Conservation (phyloP, 768 basidiomycete species). For the Cubamyces lactineus region DNA sequence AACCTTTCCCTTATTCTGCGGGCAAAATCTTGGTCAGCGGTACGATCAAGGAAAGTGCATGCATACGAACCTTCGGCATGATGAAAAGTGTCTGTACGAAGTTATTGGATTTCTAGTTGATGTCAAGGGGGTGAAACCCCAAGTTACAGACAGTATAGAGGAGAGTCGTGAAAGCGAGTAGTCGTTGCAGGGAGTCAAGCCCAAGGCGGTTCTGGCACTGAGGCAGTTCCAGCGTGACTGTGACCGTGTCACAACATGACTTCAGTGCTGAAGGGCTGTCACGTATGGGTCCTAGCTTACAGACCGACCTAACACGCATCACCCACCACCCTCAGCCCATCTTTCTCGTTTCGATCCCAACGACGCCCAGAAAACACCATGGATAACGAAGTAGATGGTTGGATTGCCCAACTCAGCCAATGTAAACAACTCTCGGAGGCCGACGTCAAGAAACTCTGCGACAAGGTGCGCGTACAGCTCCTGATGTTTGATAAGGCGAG, state of each 20-base stretch:
- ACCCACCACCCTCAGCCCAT: conserved; percentile 26
- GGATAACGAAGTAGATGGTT: conserved; percentile 86
- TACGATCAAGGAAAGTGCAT: conserved; percentile 18
- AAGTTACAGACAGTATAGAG: not conserved
- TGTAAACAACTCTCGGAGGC: conserved; percentile 96
- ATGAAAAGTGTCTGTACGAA: conserved; percentile 18
- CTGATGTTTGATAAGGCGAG: conserved; percentile 35
- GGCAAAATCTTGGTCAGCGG: conserved; percentile 25
- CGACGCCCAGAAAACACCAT: conserved; percentile 34
- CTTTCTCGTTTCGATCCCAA: conserved; percentile 11
- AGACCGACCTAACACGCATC: conserved; percentile 28
- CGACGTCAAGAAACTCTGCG: conserved; percentile 97
- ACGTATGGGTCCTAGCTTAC: conserved; percentile 14
- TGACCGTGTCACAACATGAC: conserved; percentile 19
- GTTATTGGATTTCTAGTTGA: conserved; percentile 1
- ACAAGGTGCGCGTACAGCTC: conserved; percentile 74
- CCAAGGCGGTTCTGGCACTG: conserved; percentile 5
- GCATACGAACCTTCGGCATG: conserved; percentile 54
- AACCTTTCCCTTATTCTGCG: conserved; percentile 81
- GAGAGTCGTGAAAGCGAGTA: not conserved
- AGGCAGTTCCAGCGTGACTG: conserved; percentile 22
- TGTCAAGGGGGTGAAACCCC: not conserved
- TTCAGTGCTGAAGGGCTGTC: conserved; percentile 15
- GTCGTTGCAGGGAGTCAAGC: conserved; percentile 10
- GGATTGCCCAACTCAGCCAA: conserved; percentile 95